Conservation (phyloP, 306 rosid genomes). For the Trifolium pratense region DNA sequence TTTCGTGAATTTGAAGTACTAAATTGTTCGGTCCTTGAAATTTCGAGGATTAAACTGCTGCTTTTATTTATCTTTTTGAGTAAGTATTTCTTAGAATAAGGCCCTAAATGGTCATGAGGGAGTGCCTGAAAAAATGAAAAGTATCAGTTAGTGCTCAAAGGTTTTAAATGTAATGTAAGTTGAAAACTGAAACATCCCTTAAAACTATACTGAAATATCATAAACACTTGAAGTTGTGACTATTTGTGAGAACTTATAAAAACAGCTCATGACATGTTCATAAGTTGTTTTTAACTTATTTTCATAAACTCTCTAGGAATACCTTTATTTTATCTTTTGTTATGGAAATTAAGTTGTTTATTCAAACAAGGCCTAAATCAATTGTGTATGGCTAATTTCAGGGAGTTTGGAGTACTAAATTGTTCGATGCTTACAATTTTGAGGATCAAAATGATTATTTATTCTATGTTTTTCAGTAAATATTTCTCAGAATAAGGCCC, state of each 20-base stretch:
- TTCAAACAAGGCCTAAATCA: no score
- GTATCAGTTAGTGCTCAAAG: background rate
- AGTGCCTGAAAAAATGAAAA: background rate
- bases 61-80: background rate
- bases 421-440: no score
- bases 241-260: no score
- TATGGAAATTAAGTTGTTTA: no score
- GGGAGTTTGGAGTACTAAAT: no score
- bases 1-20: background rate
- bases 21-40: background rate
- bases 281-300: no score
- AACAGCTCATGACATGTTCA: no score
- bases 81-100: background rate
- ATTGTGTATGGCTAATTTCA: no score
- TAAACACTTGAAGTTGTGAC: no score
- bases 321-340: no score
- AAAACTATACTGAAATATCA: background rate
- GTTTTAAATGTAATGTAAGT: background rate
- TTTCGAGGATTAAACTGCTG: background rate
- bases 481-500: background rate
- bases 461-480: background rate
- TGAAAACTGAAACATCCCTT: background rate
- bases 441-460: no score
- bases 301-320: no score
- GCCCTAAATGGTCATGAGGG: background rate